A percentile compares a stretch with the other conserved stretches of the same genome.
Conservation (phyloP, 768 basidiomycete genomes). For the Leccinum longicurvipes region DNA sequence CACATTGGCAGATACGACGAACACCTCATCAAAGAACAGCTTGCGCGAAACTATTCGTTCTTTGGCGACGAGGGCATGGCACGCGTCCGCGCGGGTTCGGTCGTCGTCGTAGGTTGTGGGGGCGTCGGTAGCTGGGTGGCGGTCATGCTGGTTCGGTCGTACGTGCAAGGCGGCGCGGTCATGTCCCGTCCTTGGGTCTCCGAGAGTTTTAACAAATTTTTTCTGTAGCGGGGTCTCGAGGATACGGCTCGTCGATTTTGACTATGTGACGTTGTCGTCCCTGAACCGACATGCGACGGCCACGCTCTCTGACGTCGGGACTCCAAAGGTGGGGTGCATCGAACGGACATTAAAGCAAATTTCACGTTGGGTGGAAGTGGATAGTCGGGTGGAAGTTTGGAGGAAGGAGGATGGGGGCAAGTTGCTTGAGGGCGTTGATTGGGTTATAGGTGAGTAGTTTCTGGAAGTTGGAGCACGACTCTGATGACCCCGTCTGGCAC, state of each 20-base stretch:
- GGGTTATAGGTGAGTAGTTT: constrained; percentile 75
- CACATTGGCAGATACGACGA: constrained; percentile 56
- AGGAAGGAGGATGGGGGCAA: constrained; percentile 71
- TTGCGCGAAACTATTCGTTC: constrained; percentile 93
- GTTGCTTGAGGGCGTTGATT: constrained; percentile 82
- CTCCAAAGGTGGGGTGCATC: constrained; percentile 82
- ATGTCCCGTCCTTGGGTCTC: neutral
- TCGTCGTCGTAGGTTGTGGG: constrained; percentile 92
- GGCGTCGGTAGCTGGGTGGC: constrained; percentile 97
- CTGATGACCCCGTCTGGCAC: constrained; percentile 5
- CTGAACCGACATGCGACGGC: constrained; percentile 95
- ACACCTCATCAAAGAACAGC: constrained; percentile 79
- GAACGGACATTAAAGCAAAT: constrained; percentile 66
- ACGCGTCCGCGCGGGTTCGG: constrained; percentile 67
- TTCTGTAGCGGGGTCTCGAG: constrained; percentile 64
- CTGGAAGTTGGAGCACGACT: neutral
- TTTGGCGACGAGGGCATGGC: constrained; percentile 88
- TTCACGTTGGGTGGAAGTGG: constrained; percentile 84
- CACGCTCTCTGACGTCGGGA: constrained; percentile 84
- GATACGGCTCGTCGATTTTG: constrained; percentile 88
- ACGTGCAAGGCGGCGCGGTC: constrained; percentile 31
- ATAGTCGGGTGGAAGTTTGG: constrained; percentile 83
- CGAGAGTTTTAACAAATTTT: neutral
- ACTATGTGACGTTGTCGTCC: constrained; percentile 92
- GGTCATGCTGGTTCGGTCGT: constrained; percentile 91